Evolutionary conservation across 805 yeast genomes (phyloP), one percentile per base, ranked within the genome.

Genomic region (Kuraishia hungarica): DNA sequence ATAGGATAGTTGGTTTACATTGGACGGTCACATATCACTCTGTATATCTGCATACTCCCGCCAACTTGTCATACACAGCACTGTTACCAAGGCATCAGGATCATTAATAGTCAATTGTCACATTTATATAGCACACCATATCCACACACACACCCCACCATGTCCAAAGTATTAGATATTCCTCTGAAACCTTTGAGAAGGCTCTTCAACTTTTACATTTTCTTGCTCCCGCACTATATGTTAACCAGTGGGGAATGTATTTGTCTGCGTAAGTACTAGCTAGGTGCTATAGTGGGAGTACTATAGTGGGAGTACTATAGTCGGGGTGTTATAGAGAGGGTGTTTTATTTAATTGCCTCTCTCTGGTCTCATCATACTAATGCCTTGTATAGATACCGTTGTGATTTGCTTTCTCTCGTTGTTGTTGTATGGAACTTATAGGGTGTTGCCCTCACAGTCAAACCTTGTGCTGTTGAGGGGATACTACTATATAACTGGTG

Each of bases 181-280:
- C 17, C 43, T 13, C 43, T 35, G 4, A 8, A 6, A 13, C 43
- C 43, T 13, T 35, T 35, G 10, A 46, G 24, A 15, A 46, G 49
- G 49, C 24, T 24, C 17, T 49, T 20, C 19, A 22, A 49, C 26
- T 61, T 55, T 58, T 76, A 77, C 65, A 77, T 72, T 65, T 70
- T 70, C 65, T 72, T 72, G 58, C 71, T 78, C 56, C 83, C 83
- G 15, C 72, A 72, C 58, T 72, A 67, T 64, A 78, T 78, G 82
- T 70, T 78, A 68, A 78, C 83, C 23, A 67, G 64, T 51, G 65
- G 69, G 35, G 83, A 78, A 66, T 63, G 73, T 22, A 56, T 68
- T 21, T 54, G 66, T 43, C 60, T 70, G 50, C 67, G 67, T 64
- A 57, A 54, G 64, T 62, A 47, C n/a, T 26, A 26, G 10, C 10